A percentile compares a stretch with the other conserved stretches of the same genome.
Evolutionary conservation across 108 stramenopile species (phyloP).

Genomic region (Fragilaria radians): DNA sequence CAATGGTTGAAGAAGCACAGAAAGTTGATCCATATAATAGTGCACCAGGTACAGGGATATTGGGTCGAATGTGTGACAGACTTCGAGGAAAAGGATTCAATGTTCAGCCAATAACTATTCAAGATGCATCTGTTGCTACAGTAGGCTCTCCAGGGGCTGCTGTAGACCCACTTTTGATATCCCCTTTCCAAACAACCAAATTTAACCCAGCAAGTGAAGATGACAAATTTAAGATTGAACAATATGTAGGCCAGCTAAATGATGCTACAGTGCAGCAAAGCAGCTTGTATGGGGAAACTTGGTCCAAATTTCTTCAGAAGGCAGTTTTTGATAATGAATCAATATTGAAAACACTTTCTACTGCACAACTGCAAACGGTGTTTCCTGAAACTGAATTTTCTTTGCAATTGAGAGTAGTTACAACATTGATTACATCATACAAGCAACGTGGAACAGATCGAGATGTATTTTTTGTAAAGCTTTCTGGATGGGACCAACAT

Average conservation of each 20-base stretch:
- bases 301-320: slow-evolving; percentile 30
- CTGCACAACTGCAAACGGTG: not conserved
- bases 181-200: not conserved
- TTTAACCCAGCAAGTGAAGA: not conserved
- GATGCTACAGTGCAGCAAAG: slow-evolving; percentile 18
- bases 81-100: slow-evolving; percentile 16
- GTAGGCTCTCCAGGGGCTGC: slow-evolving; percentile 1
- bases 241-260: slow-evolving; percentile 20
- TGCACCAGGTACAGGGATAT: slow-evolving; percentile 23
- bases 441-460: slow-evolving; percentile 36
- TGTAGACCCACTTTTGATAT: not conserved
- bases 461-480: slow-evolving; percentile 47
- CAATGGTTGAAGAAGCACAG: slow-evolving; percentile 20
- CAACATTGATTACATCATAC: slow-evolving; percentile 44
- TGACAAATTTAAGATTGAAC: not conserved
- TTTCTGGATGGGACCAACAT: slow-evolving; percentile 68
- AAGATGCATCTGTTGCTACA: slow-evolving; percentile 3
- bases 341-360: slow-evolving; percentile 11
- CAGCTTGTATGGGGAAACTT: slow-evolving; percentile 44
- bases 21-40: slow-evolving; percentile 24
- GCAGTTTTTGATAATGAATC: slow-evolving; percentile 23
- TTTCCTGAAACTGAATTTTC: not conserved
- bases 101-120: slow-evolving; percentile 3
- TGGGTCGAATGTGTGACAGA: slow-evolving; percentile 6
- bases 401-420: slow-evolving; percentile 20